Conservation (phyloP, 1,284 basidiomycete species). For the Ceratobasidium sp. region DNA sequence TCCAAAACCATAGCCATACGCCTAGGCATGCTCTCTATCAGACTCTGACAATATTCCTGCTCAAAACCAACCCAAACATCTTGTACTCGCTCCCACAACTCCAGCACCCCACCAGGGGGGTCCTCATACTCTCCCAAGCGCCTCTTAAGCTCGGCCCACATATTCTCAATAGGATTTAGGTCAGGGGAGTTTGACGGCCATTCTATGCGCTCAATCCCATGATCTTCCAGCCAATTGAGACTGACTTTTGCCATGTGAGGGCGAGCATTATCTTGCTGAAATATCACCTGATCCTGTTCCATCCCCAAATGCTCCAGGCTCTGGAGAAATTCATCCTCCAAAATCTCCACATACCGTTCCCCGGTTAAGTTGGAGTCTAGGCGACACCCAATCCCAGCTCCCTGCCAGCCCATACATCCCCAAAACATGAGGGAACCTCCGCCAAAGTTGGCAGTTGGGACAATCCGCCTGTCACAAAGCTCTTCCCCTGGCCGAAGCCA, state of each 20-base stretch:
- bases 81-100: conserved; percentile 33
- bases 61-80: conserved; percentile 2
- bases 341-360: conserved; percentile 6
- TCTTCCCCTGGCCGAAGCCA: background rate
- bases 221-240: conserved; percentile 5
- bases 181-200: conserved; percentile 21
- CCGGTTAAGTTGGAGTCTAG: conserved; percentile 11
- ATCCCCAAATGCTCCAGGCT: conserved; percentile 9
- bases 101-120: background rate
- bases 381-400: conserved; percentile 6
- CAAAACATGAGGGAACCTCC: conserved; percentile 21
- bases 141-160: conserved; percentile 10
- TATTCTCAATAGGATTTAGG: conserved; percentile 32
- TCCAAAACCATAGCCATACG: conserved; percentile 25
- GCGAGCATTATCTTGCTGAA: conserved; percentile 28
- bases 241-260: background rate
- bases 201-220: background rate
- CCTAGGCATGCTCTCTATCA: conserved; percentile 32
- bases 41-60: conserved; percentile 25
- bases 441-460: conserved; percentile 8
- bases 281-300: background rate
- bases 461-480: background rate
- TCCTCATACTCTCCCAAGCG: background rate
- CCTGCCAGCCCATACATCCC: conserved; percentile 23
- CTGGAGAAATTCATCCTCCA: conserved; percentile 14